Conservation (phyloP, 2,329 filamentous ascomycete genomes). For the Cladosporium sp. region DNA sequence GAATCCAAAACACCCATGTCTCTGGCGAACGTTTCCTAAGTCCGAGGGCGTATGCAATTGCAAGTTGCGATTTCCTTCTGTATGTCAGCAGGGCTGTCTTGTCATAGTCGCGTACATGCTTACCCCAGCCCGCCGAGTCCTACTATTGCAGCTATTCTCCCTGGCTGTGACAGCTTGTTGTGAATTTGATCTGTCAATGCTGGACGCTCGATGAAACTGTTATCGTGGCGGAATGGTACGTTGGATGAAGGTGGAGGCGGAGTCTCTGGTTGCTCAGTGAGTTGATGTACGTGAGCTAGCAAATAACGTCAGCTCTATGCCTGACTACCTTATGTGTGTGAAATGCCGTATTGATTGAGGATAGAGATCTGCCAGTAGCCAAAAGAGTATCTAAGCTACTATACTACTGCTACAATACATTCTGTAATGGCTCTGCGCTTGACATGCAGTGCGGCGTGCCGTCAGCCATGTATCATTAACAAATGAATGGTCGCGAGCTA, state of each 20-base stretch:
- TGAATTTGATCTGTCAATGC: slow-evolving; percentile 14
- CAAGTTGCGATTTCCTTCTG: slow-evolving; percentile 26
- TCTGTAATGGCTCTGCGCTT: too few species aligned
- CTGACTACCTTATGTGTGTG: too few species aligned
- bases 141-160: slow-evolving; percentile 15
- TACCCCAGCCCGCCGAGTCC: slow-evolving; percentile 25
- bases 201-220: slow-evolving; percentile 18
- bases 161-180: slow-evolving; percentile 14
- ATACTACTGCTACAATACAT: too few species aligned
- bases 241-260: slow-evolving; percentile 16
- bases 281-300: too few species aligned
- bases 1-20: slow-evolving; percentile 24
- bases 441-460: too few species aligned
- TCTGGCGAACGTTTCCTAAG: slow-evolving; percentile 14
- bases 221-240: slow-evolving; percentile 19
- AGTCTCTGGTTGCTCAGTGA: slow-evolving; percentile 3
- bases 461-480: too few species aligned
- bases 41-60: slow-evolving; percentile 20
- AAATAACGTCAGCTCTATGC: too few species aligned
- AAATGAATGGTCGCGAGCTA: too few species aligned
- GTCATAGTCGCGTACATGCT: background rate
- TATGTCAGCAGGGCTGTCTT: background rate
- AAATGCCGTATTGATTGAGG: too few species aligned
- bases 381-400: too few species aligned
- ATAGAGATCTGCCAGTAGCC: too few species aligned